Evolutionary conservation across 169 alveolate species (phyloP), one percentile per base, ranked within the genome.

Genomic region (Eimeria acervulina): DNA sequence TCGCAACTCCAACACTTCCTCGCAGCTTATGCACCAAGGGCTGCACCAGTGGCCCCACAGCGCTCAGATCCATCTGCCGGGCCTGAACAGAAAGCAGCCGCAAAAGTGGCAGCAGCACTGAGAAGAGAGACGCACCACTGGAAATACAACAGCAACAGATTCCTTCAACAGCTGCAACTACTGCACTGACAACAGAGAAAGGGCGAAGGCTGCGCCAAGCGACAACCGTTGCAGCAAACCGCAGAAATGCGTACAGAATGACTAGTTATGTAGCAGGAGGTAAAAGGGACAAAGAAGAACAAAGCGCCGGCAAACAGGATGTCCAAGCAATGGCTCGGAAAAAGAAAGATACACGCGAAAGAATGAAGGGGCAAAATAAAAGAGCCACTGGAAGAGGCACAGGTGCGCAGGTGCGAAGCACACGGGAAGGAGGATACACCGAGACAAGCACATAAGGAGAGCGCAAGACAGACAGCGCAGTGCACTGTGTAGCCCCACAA

Each of bases 11-110:
- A 26, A 93, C 80, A 66, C 96, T 84, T 38, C 76, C 80, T 44
- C 96, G 93, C 51, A 93, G 74, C 59, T 80, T 80, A 40, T 83
- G 96, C 42, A 93, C 85, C 94, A 93, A n/a, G n/a, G 94, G 88
- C 8, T 70, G 96, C 33, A 93, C 81, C 40, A 93, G 80, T 36
- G 72, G 55, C n/a, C 89, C 89, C 76, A 93, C 78, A 28, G 74
- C 78, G 8, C 21, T 33, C 42, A 88, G 96, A 40, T 74, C 90
- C 66, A 93, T 83, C 6, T 93, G 90, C 76, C 94, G 96, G 4
- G 76, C 96, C 96, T 93, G 93, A 52, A 42, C 72, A 70, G 38
- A 33, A 68, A 87, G 19, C 94, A 87, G 31, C 84, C 59, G 42
- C 17, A 61, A 55, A n/a, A 21, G 47, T 0, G 51, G 95, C 31